These are phyloP conservation scores for Hygrophila difformis DNA, from an alignment of 257 asterid species.

Conservation along the genomic window DNA sequence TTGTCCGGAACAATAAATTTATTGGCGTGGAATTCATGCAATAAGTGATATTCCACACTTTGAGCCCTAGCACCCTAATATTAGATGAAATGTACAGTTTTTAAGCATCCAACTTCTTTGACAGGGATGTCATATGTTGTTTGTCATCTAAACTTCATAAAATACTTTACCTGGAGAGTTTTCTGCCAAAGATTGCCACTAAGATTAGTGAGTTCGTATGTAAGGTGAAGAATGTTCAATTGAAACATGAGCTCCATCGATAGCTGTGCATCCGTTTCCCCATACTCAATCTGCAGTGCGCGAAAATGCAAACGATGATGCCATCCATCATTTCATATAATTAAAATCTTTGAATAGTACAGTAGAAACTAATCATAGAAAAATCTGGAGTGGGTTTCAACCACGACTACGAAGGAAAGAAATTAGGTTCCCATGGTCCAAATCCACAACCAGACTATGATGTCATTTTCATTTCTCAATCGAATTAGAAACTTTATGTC, in stretches of 20 bases:
- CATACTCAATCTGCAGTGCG: slow-evolving; percentile 63
- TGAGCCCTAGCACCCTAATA: slow-evolving; percentile 98
- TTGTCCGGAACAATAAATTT: slow-evolving; percentile 92
- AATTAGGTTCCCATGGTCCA: no score
- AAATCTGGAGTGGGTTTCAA: no score
- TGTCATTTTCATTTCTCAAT: no score
- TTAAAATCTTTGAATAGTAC: no score
- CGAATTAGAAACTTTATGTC: no score
- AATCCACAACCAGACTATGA: no score
- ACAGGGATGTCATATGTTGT: background rate
- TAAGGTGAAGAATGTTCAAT: slow-evolving; percentile 84
- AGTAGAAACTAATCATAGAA: no score
- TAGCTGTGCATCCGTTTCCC: slow-evolving; percentile 97
- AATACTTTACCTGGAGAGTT: slow-evolving; percentile 71
- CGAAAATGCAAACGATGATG: no score
- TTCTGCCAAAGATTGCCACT: slow-evolving; percentile 98
- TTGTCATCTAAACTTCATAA: no score
- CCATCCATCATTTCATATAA: no score
- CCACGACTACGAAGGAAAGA: no score
- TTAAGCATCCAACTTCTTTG: slow-evolving; percentile 10
- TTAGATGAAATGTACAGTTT: slow-evolving; percentile 15
- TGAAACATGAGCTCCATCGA: slow-evolving; percentile 98
- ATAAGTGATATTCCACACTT: slow-evolving; percentile 85
- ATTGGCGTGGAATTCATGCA: slow-evolving; percentile 88
- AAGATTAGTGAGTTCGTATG: slow-evolving; percentile 82